Percentiles rank a stretch among this genome's conserved stretches.
These are phyloP conservation scores for Entomortierella beljakovae DNA, from an alignment of 192 early-diverging fungal genomes.

Conservation along the genomic window DNA sequence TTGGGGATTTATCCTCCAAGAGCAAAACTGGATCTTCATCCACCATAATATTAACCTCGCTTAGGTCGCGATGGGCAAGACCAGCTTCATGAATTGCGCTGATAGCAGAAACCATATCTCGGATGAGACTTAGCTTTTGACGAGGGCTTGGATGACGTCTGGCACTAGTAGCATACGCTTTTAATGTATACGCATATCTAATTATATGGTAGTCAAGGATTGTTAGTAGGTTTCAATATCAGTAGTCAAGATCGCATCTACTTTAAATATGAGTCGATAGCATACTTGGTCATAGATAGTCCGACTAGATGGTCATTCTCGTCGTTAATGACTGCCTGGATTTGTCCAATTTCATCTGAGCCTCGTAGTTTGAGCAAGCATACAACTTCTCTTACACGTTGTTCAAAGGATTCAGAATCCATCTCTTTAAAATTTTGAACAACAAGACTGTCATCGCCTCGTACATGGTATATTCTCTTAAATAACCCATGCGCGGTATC, in stretches of 20 bases:
- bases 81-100: constrained; percentile 62
- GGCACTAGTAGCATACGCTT: constrained; percentile 64
- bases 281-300: constrained; percentile 67
- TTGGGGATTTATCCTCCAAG: constrained; percentile 56
- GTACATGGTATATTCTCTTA: constrained; percentile 66
- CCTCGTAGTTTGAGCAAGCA: constrained; percentile 61
- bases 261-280: constrained; percentile 2
- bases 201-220: not conserved
- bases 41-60: constrained; percentile 73
- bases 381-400: constrained; percentile 65
- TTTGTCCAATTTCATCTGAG: constrained; percentile 63
- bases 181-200: constrained; percentile 67
- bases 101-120: constrained; percentile 64
- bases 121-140: constrained; percentile 66
- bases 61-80: constrained; percentile 69
- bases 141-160: constrained; percentile 59
- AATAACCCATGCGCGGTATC: constrained; percentile 64
- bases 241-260: not conserved
- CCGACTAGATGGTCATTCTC: constrained; percentile 65
- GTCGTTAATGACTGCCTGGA: constrained; percentile 62
- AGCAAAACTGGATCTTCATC: constrained; percentile 48
- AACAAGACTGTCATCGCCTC: constrained; percentile 54
- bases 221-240: not conserved
- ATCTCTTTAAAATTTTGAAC: constrained; percentile 71
- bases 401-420: constrained; percentile 59